Evolutionary conservation across 23 red algal species (phyloP).

Genomic region (Gracilaria vermiculophylla): DNA sequence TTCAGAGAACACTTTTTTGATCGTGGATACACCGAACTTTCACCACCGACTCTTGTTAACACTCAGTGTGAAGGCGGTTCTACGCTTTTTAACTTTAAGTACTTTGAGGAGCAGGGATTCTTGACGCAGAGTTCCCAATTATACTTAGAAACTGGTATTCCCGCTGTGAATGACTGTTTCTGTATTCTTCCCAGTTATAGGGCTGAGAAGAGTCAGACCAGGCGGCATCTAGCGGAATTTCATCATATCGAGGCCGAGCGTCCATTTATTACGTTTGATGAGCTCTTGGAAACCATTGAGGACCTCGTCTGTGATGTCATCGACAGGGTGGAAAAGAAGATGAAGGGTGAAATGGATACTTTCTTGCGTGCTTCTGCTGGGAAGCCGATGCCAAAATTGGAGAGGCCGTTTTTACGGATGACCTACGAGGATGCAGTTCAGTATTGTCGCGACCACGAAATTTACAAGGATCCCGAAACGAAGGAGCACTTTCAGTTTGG

Average conservation of each 20-base stretch:
- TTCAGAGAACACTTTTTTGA: slow-evolving; percentile 98
- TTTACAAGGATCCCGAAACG: slow-evolving; percentile 95
- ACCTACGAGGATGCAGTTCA: slow-evolving; percentile 87
- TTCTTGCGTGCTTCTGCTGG: slow-evolving; percentile 63
- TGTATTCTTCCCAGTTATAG: slow-evolving; percentile 96
- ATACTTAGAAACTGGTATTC: slow-evolving; percentile 96
- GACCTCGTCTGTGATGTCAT: slow-evolving; percentile 90
- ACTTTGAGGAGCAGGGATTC: slow-evolving; percentile 87
- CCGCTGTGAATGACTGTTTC: slow-evolving; percentile 94
- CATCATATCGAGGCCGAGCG: slow-evolving; percentile 97
- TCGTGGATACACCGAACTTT: slow-evolving; percentile 87
- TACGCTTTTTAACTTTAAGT: slow-evolving; percentile 93
- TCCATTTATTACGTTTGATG: slow-evolving; percentile 94
- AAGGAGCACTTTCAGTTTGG: slow-evolving; percentile 89
- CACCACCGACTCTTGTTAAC: slow-evolving; percentile 93
- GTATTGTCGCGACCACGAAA: slow-evolving; percentile 90
- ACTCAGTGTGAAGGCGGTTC: slow-evolving; percentile 97
- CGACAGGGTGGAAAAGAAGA: slow-evolving; percentile 71
- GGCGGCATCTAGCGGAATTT: slow-evolving; percentile 98
- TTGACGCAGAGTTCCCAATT: slow-evolving; percentile 92
- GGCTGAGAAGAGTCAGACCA: slow-evolving; percentile 86
- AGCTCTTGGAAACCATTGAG: slow-evolving; percentile 84
- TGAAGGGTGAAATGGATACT: slow-evolving; percentile 61
- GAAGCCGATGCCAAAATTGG: slow-evolving; percentile 59
- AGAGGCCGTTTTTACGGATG: slow-evolving; percentile 93